Conservation (phyloP, 495 filamentous ascomycete genomes). For the Pseudoneurospora amorphoporcata region DNA sequence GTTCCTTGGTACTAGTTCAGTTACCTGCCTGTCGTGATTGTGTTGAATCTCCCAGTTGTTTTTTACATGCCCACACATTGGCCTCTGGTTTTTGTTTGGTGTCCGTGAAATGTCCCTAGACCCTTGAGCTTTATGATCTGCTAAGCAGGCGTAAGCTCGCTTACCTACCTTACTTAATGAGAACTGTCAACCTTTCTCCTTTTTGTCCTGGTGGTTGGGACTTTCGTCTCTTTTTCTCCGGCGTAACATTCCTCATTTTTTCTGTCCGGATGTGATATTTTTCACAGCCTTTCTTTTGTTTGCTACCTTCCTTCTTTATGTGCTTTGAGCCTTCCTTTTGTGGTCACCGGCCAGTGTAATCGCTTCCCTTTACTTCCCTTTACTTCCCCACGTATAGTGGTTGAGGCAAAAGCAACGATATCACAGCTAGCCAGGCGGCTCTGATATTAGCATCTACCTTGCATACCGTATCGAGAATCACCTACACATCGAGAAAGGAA, state of each 20-base stretch:
- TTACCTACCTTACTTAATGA: neutral
- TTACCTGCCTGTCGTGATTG: neutral
- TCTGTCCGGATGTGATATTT: neutral
- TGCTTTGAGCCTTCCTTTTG: neutral
- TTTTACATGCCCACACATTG: neutral
- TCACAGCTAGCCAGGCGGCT: neutral
- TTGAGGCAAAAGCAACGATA: neutral
- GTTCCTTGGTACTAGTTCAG: neutral
- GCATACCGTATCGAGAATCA: neutral
- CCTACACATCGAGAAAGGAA: neutral
- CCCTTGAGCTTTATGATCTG: neutral
- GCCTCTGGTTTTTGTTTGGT: neutral
- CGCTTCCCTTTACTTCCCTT: too few relatives aligned
- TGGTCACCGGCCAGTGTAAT: neutral
- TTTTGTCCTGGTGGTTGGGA: neutral
- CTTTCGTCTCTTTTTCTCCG: neutral
- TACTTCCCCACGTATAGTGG: neutral
- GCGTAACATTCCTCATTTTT: neutral
- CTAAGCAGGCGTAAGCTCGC: neutral
- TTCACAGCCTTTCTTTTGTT: neutral
- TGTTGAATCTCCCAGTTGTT: neutral
- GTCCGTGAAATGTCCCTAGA: neutral
- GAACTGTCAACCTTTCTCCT: neutral
- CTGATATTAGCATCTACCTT: neutral
- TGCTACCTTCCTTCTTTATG: neutral